Percentiles rank a stretch among this genome's conserved stretches.
phyloP scores from a whole-genome alignment of 2,329 filamentous ascomycete species.

The Plectosphaerella plurivora region DNA sequence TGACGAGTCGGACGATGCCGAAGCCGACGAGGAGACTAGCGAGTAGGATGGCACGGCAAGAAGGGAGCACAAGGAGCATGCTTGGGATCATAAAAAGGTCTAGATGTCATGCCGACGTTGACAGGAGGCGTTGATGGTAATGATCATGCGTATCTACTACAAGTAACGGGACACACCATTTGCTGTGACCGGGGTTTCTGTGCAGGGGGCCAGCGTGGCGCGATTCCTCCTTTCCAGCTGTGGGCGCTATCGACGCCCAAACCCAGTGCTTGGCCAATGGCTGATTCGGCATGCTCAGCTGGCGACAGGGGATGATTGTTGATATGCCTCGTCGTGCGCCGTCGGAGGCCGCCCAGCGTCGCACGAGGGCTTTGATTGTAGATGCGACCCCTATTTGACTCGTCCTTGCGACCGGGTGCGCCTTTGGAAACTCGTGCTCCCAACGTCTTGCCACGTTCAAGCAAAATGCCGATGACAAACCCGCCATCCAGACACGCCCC shows the following conservation, averaged over 20 bases:
- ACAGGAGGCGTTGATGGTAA: conserved; percentile 15
- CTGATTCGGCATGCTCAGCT: neutral
- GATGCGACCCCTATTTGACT: too few species aligned
- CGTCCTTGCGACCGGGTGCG: too few species aligned
- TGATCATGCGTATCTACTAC: conserved; percentile 12
- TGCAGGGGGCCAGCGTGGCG: conserved; percentile 7
- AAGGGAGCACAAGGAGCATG: conserved; percentile 6
- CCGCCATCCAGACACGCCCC: conserved; percentile 2
- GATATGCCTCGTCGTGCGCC: too few species aligned
- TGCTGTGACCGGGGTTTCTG: conserved; percentile 13
- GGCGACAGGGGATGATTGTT: too few species aligned
- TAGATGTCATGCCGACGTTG: conserved; percentile 9
- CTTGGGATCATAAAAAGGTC: conserved; percentile 11
- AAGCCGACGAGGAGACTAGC: conserved; percentile 18
- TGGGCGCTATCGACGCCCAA: neutral
- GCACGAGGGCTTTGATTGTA: too few species aligned
- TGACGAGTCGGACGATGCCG: conserved; percentile 16
- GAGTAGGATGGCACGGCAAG: conserved; percentile 17
- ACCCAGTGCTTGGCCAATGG: neutral
- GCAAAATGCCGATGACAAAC: too few species aligned
- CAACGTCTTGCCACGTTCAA: too few species aligned
- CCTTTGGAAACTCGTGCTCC: too few species aligned
- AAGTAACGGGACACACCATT: conserved; percentile 13
- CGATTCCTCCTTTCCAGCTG: neutral
- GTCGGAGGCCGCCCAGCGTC: too few species aligned